Base-by-base conservation (phyloP, 2,329 filamentous ascomycete genomes). In the Geosmithia morbida region DNA sequence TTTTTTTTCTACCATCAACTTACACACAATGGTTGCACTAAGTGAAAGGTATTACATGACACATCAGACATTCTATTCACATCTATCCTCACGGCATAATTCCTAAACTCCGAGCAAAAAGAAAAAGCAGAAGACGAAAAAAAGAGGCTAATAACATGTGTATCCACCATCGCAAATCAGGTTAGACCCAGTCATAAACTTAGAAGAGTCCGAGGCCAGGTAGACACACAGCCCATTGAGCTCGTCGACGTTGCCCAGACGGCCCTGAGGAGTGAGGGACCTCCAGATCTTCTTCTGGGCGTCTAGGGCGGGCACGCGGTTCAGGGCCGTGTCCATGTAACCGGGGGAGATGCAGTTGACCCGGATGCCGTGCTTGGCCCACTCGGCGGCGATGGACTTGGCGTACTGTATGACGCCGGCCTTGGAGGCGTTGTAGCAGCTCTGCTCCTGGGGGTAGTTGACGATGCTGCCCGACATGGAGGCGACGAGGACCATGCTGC, bases 391-490 rank as follows among this genome's bases (percentile, higher is more conserved):
- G 20, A 92, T 77, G 3, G 83, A 87, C 70, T 85, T 87, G 65
- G 79, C 83, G 47, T 89, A 75, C 66, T 86, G 81, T 54, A 87
- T 76, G 39, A 88, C 83, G 56, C 80, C 85, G 16, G 85, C 83
- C 75, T 89, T 89, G 65, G 82, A 86, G 29, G 84, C 83, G 59
- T 89, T 89, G 76, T 90, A 90, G 66, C 81, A 85, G 44, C 73
- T 79, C 68, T 89, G 85, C 68, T 87, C 82, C 67, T 89, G 85
- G 7, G 85, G 85, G 70, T 81, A 88, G 77, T 90, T 90, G 73
- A 88, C 85, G 53, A 90, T 79, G 67, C 79, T 78, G 54, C 85
- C 86, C 45, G 83, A 87, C 85, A 90, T 88, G 57, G 81, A 86
- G 30, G 83, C 83, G 47, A 88, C 78, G 51, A 87, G 77, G 58